phyloP scores from a whole-genome alignment of 2,329 filamentous ascomycete species.

The Thielaviopsis ethacetica region DNA sequence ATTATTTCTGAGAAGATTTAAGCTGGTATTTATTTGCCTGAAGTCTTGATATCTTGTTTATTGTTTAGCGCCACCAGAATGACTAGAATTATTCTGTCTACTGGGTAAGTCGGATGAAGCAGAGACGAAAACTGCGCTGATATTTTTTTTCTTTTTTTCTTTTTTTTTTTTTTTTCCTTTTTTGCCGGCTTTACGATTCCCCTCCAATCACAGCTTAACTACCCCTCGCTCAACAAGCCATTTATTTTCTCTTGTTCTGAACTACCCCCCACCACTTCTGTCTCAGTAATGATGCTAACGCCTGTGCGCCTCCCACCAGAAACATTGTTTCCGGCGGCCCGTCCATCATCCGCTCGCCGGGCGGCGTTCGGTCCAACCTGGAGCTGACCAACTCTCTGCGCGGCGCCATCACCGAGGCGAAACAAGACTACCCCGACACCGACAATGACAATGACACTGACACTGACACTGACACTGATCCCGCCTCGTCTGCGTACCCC shows the following conservation, averaged over 20 bases:
- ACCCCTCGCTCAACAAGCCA: not conserved
- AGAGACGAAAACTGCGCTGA: not conserved
- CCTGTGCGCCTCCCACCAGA: not conserved
- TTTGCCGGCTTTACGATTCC: too few species aligned
- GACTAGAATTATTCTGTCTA: conserved; percentile 74
- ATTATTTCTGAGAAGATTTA: not conserved
- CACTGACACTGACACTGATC: not conserved
- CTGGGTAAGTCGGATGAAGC: conserved; percentile 41
- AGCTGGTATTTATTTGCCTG: not conserved
- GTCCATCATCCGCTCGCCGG: conserved; percentile 65
- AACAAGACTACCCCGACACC: conserved; percentile 35
- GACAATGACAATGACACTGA: not conserved
- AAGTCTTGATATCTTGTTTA: not conserved
- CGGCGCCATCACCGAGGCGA: conserved; percentile 62
- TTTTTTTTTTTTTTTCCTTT: not conserved
- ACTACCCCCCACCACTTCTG: not conserved
- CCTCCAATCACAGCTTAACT: too few species aligned
- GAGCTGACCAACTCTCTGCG: conserved; percentile 82
- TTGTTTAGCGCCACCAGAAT: conserved; percentile 21
- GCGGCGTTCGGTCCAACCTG: conserved; percentile 72
- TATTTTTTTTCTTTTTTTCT: not conserved
- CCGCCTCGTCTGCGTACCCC: conserved; percentile 18
- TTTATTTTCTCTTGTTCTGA: not conserved
- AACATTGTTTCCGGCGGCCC: conserved; percentile 78
- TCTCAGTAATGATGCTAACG: not conserved